Evolutionary conservation across 306 rosid genomes (phyloP).

Genomic region (Ormosia semicastrata): DNA sequence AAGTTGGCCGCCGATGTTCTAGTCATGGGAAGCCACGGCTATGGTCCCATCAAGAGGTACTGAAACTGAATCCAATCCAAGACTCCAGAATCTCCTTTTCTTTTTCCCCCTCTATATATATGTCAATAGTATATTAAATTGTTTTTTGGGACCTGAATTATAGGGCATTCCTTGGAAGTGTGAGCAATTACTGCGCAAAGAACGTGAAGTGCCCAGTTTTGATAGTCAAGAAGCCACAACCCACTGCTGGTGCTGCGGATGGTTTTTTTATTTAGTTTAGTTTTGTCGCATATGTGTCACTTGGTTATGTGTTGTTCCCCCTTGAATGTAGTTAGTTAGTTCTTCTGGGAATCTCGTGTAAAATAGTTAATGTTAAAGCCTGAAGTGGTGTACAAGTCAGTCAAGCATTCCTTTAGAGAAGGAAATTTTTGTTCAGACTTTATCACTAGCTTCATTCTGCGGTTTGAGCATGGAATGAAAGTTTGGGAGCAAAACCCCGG

Average conservation of each 20-base stretch:
- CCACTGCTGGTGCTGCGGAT: not conserved
- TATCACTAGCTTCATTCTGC: too few species aligned
- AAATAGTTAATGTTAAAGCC: not conserved
- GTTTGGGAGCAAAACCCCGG: too few species aligned
- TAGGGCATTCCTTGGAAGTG: conserved; percentile 94
- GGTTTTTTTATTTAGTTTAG: not conserved
- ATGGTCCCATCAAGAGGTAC: conserved; percentile 78
- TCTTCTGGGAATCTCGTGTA: not conserved
- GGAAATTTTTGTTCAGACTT: too few species aligned
- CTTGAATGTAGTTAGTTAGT: not conserved
- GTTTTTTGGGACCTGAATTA: not conserved
- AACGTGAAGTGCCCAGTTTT: conserved; percentile 77
- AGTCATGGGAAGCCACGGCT: conserved; percentile 88
- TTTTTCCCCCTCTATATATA: too few species aligned
- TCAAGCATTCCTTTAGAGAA: not conserved
- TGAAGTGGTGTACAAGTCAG: not conserved
- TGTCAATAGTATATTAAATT: not conserved
- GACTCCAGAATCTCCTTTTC: too few species aligned
- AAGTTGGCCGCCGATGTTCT: conserved; percentile 56
- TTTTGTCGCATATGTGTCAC: not conserved
- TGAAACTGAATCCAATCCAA: not conserved
- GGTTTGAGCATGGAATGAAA: not conserved
- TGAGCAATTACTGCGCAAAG: conserved; percentile 84
- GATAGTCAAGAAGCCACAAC: conserved; percentile 84
- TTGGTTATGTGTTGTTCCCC: not conserved